Evolutionary conservation across 1,284 basidiomycete species (phyloP), one percentile per base, ranked within the genome.

Genomic region (Microbotryum silenes-acaulis): DNA sequence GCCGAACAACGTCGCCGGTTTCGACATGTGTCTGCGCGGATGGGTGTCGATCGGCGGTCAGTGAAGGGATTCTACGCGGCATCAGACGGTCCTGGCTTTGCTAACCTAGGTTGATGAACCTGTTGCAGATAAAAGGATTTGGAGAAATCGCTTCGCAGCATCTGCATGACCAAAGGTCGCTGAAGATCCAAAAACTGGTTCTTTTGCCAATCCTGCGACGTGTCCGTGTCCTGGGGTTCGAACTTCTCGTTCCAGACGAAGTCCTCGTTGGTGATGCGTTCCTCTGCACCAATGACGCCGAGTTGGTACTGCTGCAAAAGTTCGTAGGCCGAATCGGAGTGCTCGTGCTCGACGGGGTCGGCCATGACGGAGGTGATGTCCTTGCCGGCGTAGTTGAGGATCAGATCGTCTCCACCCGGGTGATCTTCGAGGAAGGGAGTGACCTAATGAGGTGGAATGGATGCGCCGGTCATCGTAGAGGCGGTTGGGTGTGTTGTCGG

Each of bases 61-160:
- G 37, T 42, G 37, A 14, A 16, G 37, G 16, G 37, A 42, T 21
- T 23, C 12, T 21, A 23, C 14, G 20, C 27, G 6, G 27, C 27
- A 27, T 27, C 27, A 1, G 1, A 53, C n/a, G 27, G 12, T 10
- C 31, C 9, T 31, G 9, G 37, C 16, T 42, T 42, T 18, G 48
- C 65, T 25, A 6, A 67, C 65, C 65, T 48, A 62, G 94, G 89
- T 76, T 94, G 91, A 76, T 98, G 94, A 0, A 98, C 91, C 76
- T 98, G 94, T 73, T 90, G 83, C 57, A 98, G 80, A 76, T 98
- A 98, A 75, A 96, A 98, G 25, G 88, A 84, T 80, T 98, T 98
- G 73, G 87, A 86, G 73, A 89, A 96, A 74, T 89, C 88, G 42
- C 83, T 82, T 65, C 84, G 78, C 85, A 86, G 89, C 71, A 96